A percentile compares a stretch with the other conserved stretches of the same genome.
Conservation (phyloP, 1,284 basidiomycete genomes). For the Papiliotrema nemorosa region DNA sequence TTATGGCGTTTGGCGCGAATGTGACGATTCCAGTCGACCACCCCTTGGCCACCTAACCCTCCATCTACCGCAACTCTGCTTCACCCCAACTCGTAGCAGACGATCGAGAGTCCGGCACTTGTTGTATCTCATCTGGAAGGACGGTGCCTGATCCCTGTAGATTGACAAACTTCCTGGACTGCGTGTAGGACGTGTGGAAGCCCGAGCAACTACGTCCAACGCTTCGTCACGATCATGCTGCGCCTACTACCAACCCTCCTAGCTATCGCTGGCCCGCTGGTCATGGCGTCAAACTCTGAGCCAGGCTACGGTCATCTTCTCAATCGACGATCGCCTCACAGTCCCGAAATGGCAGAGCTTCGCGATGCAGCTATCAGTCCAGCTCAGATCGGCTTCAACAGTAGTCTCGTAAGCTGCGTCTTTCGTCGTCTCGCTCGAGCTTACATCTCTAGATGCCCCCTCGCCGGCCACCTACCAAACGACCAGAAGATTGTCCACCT, state of each 20-base stretch:
- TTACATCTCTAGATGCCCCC: slow-evolving; percentile 20
- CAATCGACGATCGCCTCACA: neutral
- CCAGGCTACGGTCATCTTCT: neutral
- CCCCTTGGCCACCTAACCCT: no score
- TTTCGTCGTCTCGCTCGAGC: no score
- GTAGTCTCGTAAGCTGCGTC: neutral
- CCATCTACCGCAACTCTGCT: no score
- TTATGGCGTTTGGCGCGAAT: no score
- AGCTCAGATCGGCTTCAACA: neutral
- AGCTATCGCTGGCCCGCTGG: neutral
- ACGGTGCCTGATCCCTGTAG: no score
- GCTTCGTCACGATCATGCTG: neutral
- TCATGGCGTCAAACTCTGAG: neutral
- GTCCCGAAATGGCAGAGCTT: neutral
- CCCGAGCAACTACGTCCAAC: no score
- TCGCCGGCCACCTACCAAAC: slow-evolving; percentile 12
- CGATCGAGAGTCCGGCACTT: no score
- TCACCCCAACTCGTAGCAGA: no score
- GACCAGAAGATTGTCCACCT: slow-evolving; percentile 45
- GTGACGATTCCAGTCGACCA: no score
- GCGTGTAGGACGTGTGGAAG: no score
- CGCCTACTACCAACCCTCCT: neutral
- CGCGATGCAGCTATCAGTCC: neutral
- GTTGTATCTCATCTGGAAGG: no score
- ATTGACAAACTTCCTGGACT: no score